Conservation (phyloP, 345 rosid species). For the Euphorbia pulcherrima region DNA sequence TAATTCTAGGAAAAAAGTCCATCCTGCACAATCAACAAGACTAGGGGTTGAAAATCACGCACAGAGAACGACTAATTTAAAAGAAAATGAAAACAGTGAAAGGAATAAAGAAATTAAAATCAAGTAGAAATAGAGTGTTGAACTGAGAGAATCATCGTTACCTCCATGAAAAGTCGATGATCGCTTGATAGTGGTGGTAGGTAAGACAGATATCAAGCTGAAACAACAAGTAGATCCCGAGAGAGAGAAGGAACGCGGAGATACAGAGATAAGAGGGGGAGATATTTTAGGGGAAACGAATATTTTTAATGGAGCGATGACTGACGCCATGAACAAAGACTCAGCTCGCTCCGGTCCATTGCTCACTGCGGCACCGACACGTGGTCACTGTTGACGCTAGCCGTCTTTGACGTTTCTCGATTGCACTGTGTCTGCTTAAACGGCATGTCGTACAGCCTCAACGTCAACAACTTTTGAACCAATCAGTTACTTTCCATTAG, state of each 20-base stretch:
- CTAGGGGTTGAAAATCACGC: neutral
- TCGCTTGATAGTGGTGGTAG: neutral
- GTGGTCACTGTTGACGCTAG: too few relatives aligned
- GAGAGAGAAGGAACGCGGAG: too few relatives aligned
- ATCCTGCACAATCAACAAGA: neutral
- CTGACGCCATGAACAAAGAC: too few relatives aligned
- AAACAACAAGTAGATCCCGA: too few relatives aligned
- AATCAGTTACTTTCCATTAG: too few relatives aligned
- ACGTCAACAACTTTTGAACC: too few relatives aligned
- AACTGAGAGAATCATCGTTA: neutral
- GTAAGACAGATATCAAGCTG: neutral
- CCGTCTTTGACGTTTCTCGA: too few relatives aligned
- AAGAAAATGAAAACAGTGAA: neutral
- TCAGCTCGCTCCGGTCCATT: too few relatives aligned
- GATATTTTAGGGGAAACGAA: neutral
- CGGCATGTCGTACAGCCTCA: too few relatives aligned
- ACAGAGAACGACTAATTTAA: neutral
- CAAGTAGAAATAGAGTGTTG: neutral
- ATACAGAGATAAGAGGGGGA: neutral
- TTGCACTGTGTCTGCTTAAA: too few relatives aligned
- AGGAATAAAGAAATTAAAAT: too few relatives aligned
- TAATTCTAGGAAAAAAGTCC: neutral
- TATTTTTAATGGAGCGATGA: neutral
- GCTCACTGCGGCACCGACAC: too few relatives aligned
- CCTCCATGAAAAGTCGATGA: neutral